Evolutionary conservation across 257 asterid genomes (phyloP), one percentile per base, ranked within the genome.

Genomic region (Solanum lignicaule): DNA sequence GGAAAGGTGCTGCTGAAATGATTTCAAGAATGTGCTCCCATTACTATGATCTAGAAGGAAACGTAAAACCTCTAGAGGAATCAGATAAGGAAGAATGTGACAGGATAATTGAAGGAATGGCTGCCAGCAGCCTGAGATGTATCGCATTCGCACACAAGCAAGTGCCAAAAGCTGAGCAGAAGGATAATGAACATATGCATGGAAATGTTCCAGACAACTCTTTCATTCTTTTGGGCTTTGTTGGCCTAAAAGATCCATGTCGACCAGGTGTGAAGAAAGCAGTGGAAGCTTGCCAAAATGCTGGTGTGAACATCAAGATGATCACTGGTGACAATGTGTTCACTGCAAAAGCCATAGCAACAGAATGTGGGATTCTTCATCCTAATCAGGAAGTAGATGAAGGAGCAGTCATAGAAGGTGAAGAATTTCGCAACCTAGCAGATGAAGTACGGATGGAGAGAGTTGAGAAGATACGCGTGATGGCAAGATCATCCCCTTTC

Each of bases 1-100:
- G 98, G 98, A 96, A 94, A 87, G 98, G 98, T 33, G 98, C 95
- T 7, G 98, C 98, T 9, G 98, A 96, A 43, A 94, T 93, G 95
- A 88, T 96, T 3, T 89, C 93, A 32, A 90, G 90, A 86, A 88
- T 87, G 92, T 96, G 96, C 89, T 88, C 95, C 0, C 89, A 89
- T 36, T 94, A 91, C 89, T 92, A 91, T 78, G 90, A 93, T 89
- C 21, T 10, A 4, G 87, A 90, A 4, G 98, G 98, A 29, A 87
- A 93, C n/a, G 46, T 78, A 9, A 93, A 68, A 68, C 83, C 31
- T n/a, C 68, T 95, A 2, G 87, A 68, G 15, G 88, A 88, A 9
- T 10, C 21, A 1, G 90, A 91, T n/a, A 90, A 92, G 87, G 9
- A 23, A 35, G 85, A 35, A 41, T 92, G 92, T 15, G 71, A 92